Conservation (phyloP, 345 rosid species). For the Gossypium mustelinum region DNA sequence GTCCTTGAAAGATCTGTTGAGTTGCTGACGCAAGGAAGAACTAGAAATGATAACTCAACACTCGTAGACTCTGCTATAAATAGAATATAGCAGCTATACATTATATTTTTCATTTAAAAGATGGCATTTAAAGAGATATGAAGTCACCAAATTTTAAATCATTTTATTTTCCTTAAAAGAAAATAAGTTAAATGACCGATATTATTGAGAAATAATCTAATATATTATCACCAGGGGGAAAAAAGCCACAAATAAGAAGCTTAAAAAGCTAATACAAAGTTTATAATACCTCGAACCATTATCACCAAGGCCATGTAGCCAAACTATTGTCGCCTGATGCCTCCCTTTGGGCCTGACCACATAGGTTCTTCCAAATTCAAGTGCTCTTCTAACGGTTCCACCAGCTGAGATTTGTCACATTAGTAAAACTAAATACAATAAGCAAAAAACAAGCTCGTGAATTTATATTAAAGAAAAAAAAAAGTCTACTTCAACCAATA, state of each 20-base stretch:
- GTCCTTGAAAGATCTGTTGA: not conserved
- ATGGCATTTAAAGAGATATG: not conserved
- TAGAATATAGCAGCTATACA: not conserved
- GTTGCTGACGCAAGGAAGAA: not conserved
- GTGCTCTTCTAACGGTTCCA: conserved; percentile 43
- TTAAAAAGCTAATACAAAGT: conserved; percentile 5
- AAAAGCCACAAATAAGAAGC: not conserved
- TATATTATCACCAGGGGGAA: not conserved
- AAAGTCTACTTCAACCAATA: not conserved
- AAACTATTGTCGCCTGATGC: conserved; percentile 92
- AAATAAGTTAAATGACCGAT: not conserved
- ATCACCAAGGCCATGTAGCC: conserved; percentile 98
- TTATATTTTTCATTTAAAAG: not conserved
- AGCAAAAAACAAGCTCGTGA: not conserved
- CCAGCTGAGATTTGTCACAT: conserved; percentile 38
- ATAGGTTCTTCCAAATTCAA: conserved; percentile 85
- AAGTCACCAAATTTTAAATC: not conserved
- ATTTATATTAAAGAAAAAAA: not conserved
- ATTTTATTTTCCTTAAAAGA: not conserved
- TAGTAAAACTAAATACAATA: not conserved
- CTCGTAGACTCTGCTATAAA: not conserved
- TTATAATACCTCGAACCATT: conserved; percentile 75
- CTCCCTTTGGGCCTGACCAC: conserved; percentile 95
- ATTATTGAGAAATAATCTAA: not conserved
- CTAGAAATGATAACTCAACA: not conserved